Conservation (phyloP, 371 early-diverging fungal species). For the Polyrhizophydium stewartii region DNA sequence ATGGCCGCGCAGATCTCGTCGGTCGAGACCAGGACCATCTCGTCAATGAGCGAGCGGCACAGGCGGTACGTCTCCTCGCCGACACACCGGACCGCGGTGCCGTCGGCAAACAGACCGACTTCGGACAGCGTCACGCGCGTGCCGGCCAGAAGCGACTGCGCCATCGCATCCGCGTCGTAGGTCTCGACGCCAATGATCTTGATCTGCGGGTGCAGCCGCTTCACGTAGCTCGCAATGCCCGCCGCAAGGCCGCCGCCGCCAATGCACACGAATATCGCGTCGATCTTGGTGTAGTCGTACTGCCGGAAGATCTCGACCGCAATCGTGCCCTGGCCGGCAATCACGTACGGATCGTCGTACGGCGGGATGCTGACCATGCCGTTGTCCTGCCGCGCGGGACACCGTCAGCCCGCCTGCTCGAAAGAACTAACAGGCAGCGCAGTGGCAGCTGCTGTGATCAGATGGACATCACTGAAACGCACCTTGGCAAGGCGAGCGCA, state of each 20-base stretch:
- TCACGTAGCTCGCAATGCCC: slow-evolving; percentile 87
- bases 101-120: slow-evolving; percentile 96
- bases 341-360: slow-evolving; percentile 95
- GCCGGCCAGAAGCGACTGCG: slow-evolving; percentile 61
- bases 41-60: slow-evolving; percentile 54
- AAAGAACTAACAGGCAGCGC: neutral
- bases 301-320: slow-evolving; percentile 92
- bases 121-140: slow-evolving; percentile 62
- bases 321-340: slow-evolving; percentile 97
- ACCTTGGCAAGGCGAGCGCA: slow-evolving; percentile 62
- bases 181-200: slow-evolving; percentile 85
- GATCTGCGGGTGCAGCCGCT: slow-evolving; percentile 79
- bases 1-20: slow-evolving; percentile 98
- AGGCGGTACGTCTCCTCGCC: slow-evolving; percentile 86
- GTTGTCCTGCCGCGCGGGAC: slow-evolving; percentile 44
- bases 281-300: slow-evolving; percentile 50
- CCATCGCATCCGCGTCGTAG: slow-evolving; percentile 87
- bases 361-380: slow-evolving; percentile 90
- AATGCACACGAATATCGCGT: slow-evolving; percentile 82
- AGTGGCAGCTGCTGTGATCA: neutral
- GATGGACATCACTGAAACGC: neutral
- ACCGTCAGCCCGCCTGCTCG: neutral
- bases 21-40: slow-evolving; percentile 82
- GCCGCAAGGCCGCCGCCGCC: slow-evolving; percentile 96
- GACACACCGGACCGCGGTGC: slow-evolving; percentile 88